These are phyloP conservation scores for Alternaria sp. DNA, from an alignment of 2,329 filamentous ascomycete species.

Conservation along the genomic window DNA sequence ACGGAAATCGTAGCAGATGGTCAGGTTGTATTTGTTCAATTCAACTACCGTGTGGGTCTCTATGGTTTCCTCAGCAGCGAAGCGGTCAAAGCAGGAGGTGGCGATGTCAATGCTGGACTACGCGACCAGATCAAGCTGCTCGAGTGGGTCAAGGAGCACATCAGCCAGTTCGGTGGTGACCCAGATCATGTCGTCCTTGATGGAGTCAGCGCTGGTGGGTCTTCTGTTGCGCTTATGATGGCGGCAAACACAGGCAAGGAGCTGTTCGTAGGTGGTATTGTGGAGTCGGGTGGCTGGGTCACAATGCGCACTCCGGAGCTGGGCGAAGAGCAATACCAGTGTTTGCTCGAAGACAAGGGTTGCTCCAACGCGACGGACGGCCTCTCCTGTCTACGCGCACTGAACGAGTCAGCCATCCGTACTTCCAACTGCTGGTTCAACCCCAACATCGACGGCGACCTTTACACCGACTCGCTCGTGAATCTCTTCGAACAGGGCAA, in stretches of 20 bases:
- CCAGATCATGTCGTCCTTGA: constrained; percentile 72
- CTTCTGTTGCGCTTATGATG: constrained; percentile 38
- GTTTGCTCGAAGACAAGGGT: constrained; percentile 59
- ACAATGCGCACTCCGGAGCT: constrained; percentile 59
- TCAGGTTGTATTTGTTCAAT: constrained; percentile 72
- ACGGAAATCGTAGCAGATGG: constrained; percentile 67
- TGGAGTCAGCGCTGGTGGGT: constrained; percentile 72
- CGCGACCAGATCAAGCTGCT: constrained; percentile 74
- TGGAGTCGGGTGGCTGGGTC: constrained; percentile 64
- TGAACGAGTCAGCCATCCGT: constrained; percentile 58
- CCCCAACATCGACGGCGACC: constrained; percentile 60
- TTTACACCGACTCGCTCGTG: constrained; percentile 62
- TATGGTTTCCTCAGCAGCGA: constrained; percentile 74
- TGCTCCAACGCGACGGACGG: constrained; percentile 54
- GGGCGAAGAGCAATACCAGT: constrained; percentile 63
- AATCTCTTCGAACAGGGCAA: constrained; percentile 58
- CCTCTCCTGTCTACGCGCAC: constrained; percentile 60
- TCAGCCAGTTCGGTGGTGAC: constrained; percentile 72
- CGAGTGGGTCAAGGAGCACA: constrained; percentile 73
- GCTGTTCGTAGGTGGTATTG: constrained; percentile 63
- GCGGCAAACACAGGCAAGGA: constrained; percentile 53
- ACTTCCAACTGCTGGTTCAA: constrained; percentile 54
- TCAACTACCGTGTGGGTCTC: constrained; percentile 79
- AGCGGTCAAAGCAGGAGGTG: constrained; percentile 57
- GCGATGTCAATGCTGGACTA: constrained; percentile 72